Base-by-base conservation (phyloP, 176 grass and related monocot genomes). In the Olyra latifolia region DNA sequence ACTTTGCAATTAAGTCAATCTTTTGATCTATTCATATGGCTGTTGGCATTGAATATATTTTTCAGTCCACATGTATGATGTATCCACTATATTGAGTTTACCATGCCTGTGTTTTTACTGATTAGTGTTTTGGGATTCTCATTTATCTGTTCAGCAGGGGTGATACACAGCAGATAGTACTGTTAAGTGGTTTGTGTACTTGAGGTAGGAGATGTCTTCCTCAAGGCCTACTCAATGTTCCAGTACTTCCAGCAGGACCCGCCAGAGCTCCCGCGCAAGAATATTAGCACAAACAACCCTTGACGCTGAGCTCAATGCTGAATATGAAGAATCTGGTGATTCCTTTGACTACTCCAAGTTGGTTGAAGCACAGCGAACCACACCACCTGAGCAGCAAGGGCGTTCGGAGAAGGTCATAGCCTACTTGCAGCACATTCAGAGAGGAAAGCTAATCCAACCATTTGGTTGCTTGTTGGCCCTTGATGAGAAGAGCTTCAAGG, bases 381-480 rank as follows among this genome's bases (percentile, higher is more conserved):
- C n/a, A 47, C 65, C 71, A 25, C 6, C 46, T 7, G 64, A 43
- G 44, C 81, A 88, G 60, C 72, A 87, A 44, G 68, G 55, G 29
- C 68, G 78, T 22, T 84, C 90, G 0, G 94, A 90, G 79, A 92
- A 91, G 78, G 92, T 95, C 44, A 91, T 93, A 71, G 90, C 92
- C 8, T 98, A 98, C 78, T 79, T 98, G 55, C 92, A 95, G 69
- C 89, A 90, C 66, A 98, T 98, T 70, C 95, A 98, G 75, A 92
- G 77, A 71, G 92, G 78, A 47, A 94, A 88, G 73, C 40, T 89
- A 29, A 93, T 98, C 83, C 95, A 98, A 69, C 66, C 85, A 46
- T 98, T 93, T 66, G 92, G 95, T 47, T 98, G 95, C 92, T 41
- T 95, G 65, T 58, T 98, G 62, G 92, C 84, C 28, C 88, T 98